Base-by-base conservation (phyloP, 2,329 filamentous ascomycete genomes). In the Trichoderma koningiopsis region DNA sequence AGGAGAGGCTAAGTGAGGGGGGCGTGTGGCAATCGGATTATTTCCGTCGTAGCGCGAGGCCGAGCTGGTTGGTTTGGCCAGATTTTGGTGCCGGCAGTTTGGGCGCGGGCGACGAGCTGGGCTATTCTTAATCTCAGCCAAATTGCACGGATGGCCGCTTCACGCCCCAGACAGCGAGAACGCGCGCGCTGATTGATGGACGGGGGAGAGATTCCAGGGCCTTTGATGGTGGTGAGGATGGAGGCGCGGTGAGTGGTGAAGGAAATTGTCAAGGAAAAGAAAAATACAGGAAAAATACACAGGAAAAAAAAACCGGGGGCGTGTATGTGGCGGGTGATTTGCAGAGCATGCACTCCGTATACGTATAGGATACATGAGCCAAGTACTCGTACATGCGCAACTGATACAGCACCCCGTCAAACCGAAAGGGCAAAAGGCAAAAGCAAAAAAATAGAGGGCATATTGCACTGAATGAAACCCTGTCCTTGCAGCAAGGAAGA, bases 21-120 rank as follows among this genome's bases (percentile, higher is more conserved):
- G 73, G 73, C 27, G 71, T 71, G 71, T 72, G 71, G 70, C 59
- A 77, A 75, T 78, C 76, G 76, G 77, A 73, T 73, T 77, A 75
- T 79, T 78, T 78, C 75, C 75, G 75, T 75, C 65, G 73, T 76
- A 70, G 68, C 43, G 68, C 68, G 57, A 70, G 40, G 40, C 14
- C 35, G 60, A 65, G 57, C 43, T 49, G 33, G 56, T 24, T 35
- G 43, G 31, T 47, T 31, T 62, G 40, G 7, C 57, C 29, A 67
- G 52, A 43, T 31, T 37, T 59, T 47, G 53, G 55, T 43, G 63
- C 64, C 64, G 64, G 55, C 64, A 47, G 64, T 60, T 59, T 69
- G 60, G 68, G 43, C 59, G 52, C 40, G 31, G 31, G n/a, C 52
- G 35, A 31, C 14, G 27, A 27, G 29, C 49, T 56, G 61, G 24